phyloP scores from a whole-genome alignment of 495 filamentous ascomycete species.

The Cudoniella acicularis region DNA sequence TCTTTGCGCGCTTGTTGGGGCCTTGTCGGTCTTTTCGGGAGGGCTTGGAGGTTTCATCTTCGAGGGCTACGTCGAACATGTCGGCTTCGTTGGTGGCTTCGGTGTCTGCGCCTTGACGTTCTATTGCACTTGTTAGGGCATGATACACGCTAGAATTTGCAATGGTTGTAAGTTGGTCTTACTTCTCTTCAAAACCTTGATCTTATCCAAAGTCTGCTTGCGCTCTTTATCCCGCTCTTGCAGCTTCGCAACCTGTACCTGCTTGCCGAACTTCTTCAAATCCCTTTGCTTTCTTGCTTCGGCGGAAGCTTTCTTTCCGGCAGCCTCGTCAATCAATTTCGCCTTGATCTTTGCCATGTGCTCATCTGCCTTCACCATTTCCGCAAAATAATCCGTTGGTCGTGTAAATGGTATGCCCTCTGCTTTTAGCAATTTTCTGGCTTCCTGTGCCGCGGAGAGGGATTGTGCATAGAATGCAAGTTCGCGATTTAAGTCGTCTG shows the following conservation, averaged over 20 bases:
- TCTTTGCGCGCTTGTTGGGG: constrained; percentile 81
- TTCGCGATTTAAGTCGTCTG: constrained; percentile 87
- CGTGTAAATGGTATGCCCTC: constrained; percentile 82
- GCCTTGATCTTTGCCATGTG: constrained; percentile 95
- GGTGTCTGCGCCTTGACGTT: constrained; percentile 71
- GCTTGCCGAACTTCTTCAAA: constrained; percentile 98
- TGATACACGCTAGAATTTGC: neutral
- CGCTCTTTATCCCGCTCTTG: constrained; percentile 90
- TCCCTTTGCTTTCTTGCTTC: constrained; percentile 91
- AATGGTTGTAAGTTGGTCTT: constrained; percentile 30
- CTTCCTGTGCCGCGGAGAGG: constrained; percentile 69
- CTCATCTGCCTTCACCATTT: constrained; percentile 98
- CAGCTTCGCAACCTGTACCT: constrained; percentile 93
- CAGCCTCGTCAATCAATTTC: constrained; percentile 89
- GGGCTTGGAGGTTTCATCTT: constrained; percentile 57
- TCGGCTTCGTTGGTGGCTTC: constrained; percentile 67
- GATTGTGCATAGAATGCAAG: constrained; percentile 91
- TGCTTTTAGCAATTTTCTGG: constrained; percentile 67
- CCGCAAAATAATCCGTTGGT: constrained; percentile 92
- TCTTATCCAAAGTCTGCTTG: constrained; percentile 88
- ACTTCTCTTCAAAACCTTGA: constrained; percentile 91
- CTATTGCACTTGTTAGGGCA: constrained; percentile 40
- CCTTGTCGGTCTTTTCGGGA: constrained; percentile 41
- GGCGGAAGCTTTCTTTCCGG: constrained; percentile 82
- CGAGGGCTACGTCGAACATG: constrained; percentile 91